phyloP scores from a whole-genome alignment of 2,329 filamentous ascomycete species.

The Chaetomium olivaceum region DNA sequence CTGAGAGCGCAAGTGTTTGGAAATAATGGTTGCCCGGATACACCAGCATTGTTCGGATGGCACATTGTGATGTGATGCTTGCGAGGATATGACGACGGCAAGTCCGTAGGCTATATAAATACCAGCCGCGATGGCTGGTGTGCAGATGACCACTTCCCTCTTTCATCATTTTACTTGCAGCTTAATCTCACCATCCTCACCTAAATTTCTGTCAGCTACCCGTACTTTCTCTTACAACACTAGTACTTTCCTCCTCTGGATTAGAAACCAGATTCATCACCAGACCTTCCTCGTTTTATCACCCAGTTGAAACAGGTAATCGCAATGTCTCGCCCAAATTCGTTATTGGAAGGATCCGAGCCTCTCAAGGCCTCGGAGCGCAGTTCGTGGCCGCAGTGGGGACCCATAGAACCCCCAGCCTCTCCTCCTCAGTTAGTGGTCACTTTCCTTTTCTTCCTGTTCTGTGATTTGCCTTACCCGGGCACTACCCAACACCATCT shows the following conservation, averaged over 20 bases:
- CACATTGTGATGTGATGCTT: not conserved
- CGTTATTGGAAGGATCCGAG: not conserved
- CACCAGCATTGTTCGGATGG: not conserved
- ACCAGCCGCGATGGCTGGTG: too few species aligned
- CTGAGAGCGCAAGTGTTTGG: conserved; percentile 51
- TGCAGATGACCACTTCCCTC: not conserved
- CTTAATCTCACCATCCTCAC: too few species aligned
- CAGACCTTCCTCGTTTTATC: not conserved
- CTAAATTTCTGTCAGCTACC: too few species aligned
- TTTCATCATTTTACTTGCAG: too few species aligned
- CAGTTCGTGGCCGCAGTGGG: not conserved
- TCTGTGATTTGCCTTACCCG: not conserved
- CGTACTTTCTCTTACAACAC: not conserved
- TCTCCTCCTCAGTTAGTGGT: not conserved
- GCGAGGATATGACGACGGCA: not conserved
- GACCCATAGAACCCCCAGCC: not conserved
- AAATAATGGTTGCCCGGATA: conserved; percentile 34
- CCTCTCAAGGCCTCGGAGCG: not conserved
- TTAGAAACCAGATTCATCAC: too few species aligned
- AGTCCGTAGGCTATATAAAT: not conserved
- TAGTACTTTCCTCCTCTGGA: not conserved
- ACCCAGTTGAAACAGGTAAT: not conserved
- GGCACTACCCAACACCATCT: not conserved
- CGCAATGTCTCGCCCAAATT: not conserved
- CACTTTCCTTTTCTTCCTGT: not conserved